phyloP scores from a whole-genome alignment of 2,329 filamentous ascomycete genomes.

The Talaromyces atroroseus region DNA sequence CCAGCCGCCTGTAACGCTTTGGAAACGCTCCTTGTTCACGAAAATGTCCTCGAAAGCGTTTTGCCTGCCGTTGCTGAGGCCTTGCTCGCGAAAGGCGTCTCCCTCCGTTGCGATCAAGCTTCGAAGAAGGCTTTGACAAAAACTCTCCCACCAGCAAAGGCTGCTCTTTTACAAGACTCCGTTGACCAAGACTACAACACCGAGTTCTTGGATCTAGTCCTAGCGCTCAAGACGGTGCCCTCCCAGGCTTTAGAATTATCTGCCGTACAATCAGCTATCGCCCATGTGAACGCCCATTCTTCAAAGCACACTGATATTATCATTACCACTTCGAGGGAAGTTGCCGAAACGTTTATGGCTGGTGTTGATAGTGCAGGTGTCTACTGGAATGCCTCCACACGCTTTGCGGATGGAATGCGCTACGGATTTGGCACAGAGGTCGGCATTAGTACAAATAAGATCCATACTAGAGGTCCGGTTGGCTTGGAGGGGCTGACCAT shows the following conservation, averaged over 20 bases:
- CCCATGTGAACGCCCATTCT: constrained; percentile 86
- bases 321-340: constrained; percentile 61
- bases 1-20: constrained; percentile 91
- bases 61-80: constrained; percentile 69
- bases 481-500: constrained; percentile 92
- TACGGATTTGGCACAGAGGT: constrained; percentile 98
- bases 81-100: constrained; percentile 70
- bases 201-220: constrained; percentile 78
- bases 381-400: constrained; percentile 94
- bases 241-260: constrained; percentile 38
- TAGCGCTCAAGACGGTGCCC: constrained; percentile 76
- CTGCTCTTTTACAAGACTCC: constrained; percentile 57
- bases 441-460: constrained; percentile 98
- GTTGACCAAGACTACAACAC: constrained; percentile 71
- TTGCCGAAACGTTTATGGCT: constrained; percentile 77
- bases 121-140: constrained; percentile 60
- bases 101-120: constrained; percentile 68
- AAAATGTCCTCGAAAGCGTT: constrained; percentile 59
- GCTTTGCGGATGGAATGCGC: constrained; percentile 93
- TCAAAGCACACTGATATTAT: constrained; percentile 94
- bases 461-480: constrained; percentile 88
- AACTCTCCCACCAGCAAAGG: constrained; percentile 39
- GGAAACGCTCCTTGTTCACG: constrained; percentile 86
- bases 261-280: constrained; percentile 58
- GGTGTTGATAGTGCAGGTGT: constrained; percentile 84